A percentile compares a stretch with the other conserved stretches of the same genome.
phyloP scores from a whole-genome alignment of 2,329 filamentous ascomycete genomes.

The Cytospora paraplurivora region DNA sequence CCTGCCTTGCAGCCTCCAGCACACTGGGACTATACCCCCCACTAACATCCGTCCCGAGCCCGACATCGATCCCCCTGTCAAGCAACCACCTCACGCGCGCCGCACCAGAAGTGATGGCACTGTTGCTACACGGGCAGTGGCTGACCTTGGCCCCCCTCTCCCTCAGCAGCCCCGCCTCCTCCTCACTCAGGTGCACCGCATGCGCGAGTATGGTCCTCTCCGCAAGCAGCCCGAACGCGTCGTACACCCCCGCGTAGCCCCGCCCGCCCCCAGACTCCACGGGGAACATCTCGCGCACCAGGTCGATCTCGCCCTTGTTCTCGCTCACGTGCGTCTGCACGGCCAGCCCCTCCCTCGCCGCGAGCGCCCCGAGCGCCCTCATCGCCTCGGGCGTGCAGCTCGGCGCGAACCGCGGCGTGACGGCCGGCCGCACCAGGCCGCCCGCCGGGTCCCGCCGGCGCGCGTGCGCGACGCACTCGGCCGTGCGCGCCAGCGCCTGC shows the following conservation, averaged over 20 bases:
- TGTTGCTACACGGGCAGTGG: constrained; percentile 89
- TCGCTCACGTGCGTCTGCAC: constrained; percentile 92
- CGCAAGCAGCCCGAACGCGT: constrained; percentile 68
- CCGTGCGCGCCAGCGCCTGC: constrained; percentile 57
- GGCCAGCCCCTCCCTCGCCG: constrained; percentile 62
- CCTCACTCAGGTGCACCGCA: constrained; percentile 71
- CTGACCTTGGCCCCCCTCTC: constrained; percentile 65
- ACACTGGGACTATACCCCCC: constrained; percentile 84
- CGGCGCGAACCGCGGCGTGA: constrained; percentile 74
- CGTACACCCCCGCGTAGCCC: constrained; percentile 78
- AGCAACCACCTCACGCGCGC: constrained; percentile 76
- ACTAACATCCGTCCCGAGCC: constrained; percentile 87
- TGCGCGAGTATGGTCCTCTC: constrained; percentile 81
- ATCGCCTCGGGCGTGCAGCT: constrained; percentile 65
- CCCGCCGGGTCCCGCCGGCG: constrained; percentile 64
- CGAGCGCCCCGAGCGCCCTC: constrained; percentile 63
- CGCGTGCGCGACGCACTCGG: constrained; percentile 66
- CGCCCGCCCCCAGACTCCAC: constrained; percentile 35
- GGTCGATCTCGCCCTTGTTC: constrained; percentile 70
- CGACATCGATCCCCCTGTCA: constrained; percentile 74
- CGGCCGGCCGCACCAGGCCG: constrained; percentile 71
- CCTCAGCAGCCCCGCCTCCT: constrained; percentile 68
- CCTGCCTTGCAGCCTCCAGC: constrained; percentile 80
- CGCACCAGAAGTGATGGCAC: constrained; percentile 75
- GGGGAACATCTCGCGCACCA: constrained; percentile 74